Evolutionary conservation across 2,329 filamentous ascomycete genomes (phyloP), one percentile per base, ranked within the genome.

Genomic region (Botryotinia calthae): DNA sequence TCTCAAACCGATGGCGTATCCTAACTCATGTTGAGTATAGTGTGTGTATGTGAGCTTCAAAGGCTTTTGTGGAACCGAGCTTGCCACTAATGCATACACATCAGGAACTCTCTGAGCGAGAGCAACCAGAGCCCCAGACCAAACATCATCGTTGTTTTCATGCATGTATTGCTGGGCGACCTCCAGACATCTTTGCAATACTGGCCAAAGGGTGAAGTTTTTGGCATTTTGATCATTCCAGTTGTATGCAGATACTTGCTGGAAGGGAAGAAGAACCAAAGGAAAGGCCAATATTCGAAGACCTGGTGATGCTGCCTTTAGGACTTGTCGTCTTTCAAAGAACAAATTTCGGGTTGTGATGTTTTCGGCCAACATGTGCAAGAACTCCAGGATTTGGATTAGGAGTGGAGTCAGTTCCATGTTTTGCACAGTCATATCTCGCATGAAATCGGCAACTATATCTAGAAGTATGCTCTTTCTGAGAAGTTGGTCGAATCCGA

Each of bases 291-390:
- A 18, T 2, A 18, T 16, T 2, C 0, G 46, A 20, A 66, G 44
- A 20, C 64, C 46, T 1, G 3, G 31, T 28, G 31, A n/a, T 18
- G 28, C 2, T 6, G 16, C 1, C 8, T 37, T 40, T 8, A 66
- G 4, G 0, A 9, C 1, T 16, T 46, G 22, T 40, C 64, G 31
- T 0, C 28, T 12, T 34, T 66, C 44, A 4, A 66, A 66, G 31
- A 66, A 40, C 25, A 54, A 37, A 0, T 20, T 56, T 9, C 51
- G 0, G 0, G 22, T 66, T 46, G 14, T 0, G 0, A 8, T 0
- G 46, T 34, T 56, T 56, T 66, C 31, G 0, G 64, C 64, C 4
- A 66, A 8, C 22, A 66, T 66, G 4, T 66, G 31, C 1, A 66
- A 6, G 18, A 66, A 28, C 64, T 66, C 64, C 46, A 46, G 28